These are phyloP conservation scores for Phytopythium delawarense DNA, from an alignment of 352 stramenopile species.

Conservation along the genomic window DNA sequence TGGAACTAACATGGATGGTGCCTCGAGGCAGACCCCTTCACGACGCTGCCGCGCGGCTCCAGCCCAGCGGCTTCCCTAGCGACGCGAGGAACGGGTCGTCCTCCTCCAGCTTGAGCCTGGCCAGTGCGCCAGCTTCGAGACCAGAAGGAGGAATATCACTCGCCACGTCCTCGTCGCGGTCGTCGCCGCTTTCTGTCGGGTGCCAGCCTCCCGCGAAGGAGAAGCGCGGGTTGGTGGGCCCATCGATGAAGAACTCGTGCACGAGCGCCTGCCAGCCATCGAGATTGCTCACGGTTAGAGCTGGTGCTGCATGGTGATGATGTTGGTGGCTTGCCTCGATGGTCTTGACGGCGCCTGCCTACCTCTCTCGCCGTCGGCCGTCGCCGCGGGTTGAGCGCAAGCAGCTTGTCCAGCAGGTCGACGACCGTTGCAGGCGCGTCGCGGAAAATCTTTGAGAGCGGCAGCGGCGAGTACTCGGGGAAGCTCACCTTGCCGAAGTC, in stretches of 20 bases:
- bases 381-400: conserved; percentile 27
- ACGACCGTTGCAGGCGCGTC: conserved; percentile 35
- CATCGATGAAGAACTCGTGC: conserved; percentile 47
- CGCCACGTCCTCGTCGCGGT: not conserved
- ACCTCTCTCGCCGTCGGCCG: conserved; percentile 44
- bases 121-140: not conserved
- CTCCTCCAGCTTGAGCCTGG: conserved; percentile 8
- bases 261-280: conserved; percentile 21
- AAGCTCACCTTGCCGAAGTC: conserved; percentile 75
- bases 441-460: conserved; percentile 38
- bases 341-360: not conserved
- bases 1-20: not conserved
- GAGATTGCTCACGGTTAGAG: not conserved
- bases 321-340: not conserved
- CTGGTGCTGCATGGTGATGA: not conserved
- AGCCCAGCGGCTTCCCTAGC: conserved; percentile 27
- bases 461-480: conserved; percentile 42
- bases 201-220: conserved; percentile 6
- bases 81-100: conserved; percentile 25
- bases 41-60: not conserved
- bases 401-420: conserved; percentile 43
- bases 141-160: not conserved
- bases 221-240: conserved; percentile 18
- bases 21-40: not conserved
- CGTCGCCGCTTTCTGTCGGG: not conserved